These are phyloP conservation scores for Physcomitrellopsis africana DNA, from an alignment of 225 moss, liverwort and hornwort species.

Conservation along the genomic window DNA sequence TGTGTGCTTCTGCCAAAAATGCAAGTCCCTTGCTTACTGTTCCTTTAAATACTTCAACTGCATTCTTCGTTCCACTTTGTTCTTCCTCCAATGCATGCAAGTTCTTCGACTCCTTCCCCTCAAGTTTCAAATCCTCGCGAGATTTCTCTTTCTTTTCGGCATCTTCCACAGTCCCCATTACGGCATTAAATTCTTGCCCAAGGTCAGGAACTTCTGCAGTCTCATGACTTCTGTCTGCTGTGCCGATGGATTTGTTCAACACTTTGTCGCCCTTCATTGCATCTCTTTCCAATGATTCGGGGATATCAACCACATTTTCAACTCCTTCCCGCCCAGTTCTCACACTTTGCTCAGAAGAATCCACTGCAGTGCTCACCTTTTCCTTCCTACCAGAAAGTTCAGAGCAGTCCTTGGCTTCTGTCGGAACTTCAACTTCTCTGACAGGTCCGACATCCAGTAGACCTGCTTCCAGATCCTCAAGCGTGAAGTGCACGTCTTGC, in stretches of 20 bases:
- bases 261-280: constrained; percentile 20
- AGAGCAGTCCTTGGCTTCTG: constrained; percentile 25
- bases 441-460: constrained; percentile 54
- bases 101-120: constrained; percentile 20
- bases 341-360: constrained; percentile 10
- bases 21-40: constrained; percentile 53
- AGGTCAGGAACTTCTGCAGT: constrained; percentile 18
- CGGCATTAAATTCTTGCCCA: constrained; percentile 27
- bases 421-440: constrained; percentile 21
- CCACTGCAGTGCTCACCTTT: constrained; percentile 18
- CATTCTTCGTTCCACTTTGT: constrained; percentile 22
- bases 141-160: constrained; percentile 28
- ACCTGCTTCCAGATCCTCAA: constrained; percentile 87
- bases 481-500: constrained; percentile 59
- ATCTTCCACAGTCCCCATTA: constrained; percentile 25
- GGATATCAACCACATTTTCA: constrained; percentile 20
- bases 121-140: constrained; percentile 26
- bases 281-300: constrained; percentile 30
- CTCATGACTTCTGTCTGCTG: constrained; percentile 26
- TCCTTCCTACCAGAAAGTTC: constrained; percentile 33
- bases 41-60: constrained; percentile 33
- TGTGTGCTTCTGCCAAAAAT: constrained; percentile 69
- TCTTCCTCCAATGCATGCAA: constrained; percentile 29
- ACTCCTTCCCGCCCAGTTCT: constrained; percentile 20
- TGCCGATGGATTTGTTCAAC: constrained; percentile 9